Percentiles rank a stretch among this genome's conserved stretches.
Conservation (phyloP, 768 basidiomycete genomes). For the Kwoniella newhampshirensis region DNA sequence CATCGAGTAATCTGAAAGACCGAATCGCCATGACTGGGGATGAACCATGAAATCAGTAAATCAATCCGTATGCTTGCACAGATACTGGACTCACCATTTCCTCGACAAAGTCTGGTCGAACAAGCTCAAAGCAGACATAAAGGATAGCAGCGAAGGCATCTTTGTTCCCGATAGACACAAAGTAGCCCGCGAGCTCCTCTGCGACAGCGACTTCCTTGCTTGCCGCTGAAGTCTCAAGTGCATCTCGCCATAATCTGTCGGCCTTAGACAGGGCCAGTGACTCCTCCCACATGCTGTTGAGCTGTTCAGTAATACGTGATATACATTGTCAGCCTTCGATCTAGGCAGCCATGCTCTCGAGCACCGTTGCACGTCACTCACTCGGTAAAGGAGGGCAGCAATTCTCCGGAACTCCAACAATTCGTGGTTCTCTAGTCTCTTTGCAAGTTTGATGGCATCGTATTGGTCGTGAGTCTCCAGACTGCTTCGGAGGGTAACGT, state of each 20-base stretch:
- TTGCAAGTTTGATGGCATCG: constrained; percentile 82
- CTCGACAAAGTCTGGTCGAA: constrained; percentile 86
- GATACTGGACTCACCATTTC: constrained; percentile 60
- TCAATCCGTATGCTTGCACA: background rate
- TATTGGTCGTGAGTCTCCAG: constrained; percentile 99
- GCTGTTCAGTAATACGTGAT: constrained; percentile 61
- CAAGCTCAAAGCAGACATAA: constrained; percentile 91
- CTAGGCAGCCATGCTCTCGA: background rate
- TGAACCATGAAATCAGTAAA: background rate
- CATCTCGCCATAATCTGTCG: constrained; percentile 95
- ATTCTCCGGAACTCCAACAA: constrained; percentile 91
- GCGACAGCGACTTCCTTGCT: constrained; percentile 83
- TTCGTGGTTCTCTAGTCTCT: constrained; percentile 81
- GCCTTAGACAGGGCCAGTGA: constrained; percentile 92
- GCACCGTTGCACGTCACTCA: constrained; percentile 47
- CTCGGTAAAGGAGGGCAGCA: constrained; percentile 95
- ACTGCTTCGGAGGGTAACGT: constrained; percentile 93
- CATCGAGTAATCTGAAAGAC: constrained; percentile 95
- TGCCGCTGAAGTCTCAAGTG: constrained; percentile 86
- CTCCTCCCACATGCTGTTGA: constrained; percentile 94
- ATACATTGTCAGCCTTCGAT: background rate
- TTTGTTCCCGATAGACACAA: constrained; percentile 97
- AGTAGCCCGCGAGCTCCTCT: constrained; percentile 92
- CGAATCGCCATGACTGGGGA: constrained; percentile 79
- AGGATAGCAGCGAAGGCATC: constrained; percentile 92